phyloP scores from a whole-genome alignment of 148 eudicot species.

The Camellia lanceoleosa region DNA sequence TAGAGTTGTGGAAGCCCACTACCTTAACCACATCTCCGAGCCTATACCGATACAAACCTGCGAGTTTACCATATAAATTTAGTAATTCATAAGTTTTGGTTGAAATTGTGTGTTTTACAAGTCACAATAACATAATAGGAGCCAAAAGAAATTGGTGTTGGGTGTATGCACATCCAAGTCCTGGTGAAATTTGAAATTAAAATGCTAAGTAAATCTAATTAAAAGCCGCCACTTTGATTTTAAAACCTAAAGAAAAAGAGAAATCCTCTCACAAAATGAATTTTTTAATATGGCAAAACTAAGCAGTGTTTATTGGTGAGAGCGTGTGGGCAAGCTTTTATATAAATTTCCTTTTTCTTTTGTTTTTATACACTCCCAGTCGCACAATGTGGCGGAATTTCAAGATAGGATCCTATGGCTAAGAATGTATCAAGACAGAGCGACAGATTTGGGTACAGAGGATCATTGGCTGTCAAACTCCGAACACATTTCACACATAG shows the following conservation, averaged over 20 bases:
- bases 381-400: too few species aligned
- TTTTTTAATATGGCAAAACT: background rate
- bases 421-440: too few species aligned
- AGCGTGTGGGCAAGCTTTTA: background rate
- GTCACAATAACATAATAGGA: background rate
- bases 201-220: background rate
- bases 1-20: conserved; percentile 73
- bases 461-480: too few species aligned
- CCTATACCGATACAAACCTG: conserved; percentile 86
- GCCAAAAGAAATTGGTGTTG: background rate
- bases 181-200: too few species aligned
- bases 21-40: conserved; percentile 82
- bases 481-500: too few species aligned
- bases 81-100: background rate
- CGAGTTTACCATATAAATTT: conserved; percentile 4
- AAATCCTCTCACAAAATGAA: background rate
- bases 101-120: background rate
- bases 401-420: too few species aligned
- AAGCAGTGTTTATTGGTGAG: background rate
- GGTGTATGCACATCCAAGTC: background rate
- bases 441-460: too few species aligned
- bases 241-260: background rate
- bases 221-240: background rate
- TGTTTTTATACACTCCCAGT: too few species aligned
- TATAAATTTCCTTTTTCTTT: too few species aligned